Conservation (phyloP, 768 basidiomycete species). For the Macrolepiota fuliginosa region DNA sequence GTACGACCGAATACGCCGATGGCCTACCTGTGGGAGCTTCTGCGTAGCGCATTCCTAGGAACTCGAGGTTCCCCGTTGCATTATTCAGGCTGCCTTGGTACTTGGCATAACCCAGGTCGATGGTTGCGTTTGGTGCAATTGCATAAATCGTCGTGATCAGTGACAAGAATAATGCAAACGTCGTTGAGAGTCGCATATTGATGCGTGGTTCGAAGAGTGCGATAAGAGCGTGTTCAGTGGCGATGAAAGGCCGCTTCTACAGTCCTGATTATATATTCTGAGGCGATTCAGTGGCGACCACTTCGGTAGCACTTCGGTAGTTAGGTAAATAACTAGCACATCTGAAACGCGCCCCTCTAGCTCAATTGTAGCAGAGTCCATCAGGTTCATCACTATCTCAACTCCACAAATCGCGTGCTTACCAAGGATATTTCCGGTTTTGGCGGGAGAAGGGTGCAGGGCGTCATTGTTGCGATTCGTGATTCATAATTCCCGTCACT, state of each 20-base stretch:
- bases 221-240: neutral
- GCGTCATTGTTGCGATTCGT: too few relatives aligned
- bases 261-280: neutral
- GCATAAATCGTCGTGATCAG: neutral
- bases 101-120: slow-evolving; percentile 43
- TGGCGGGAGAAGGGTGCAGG: too few relatives aligned
- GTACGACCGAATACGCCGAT: neutral
- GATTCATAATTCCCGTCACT: too few relatives aligned
- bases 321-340: too few relatives aligned
- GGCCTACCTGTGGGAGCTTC: slow-evolving; percentile 42
- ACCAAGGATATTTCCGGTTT: too few relatives aligned
- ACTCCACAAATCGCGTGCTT: too few relatives aligned
- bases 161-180: neutral
- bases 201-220: neutral
- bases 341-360: too few relatives aligned
- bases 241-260: too few relatives aligned
- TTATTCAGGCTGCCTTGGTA: slow-evolving; percentile 39
- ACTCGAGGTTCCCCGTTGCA: slow-evolving; percentile 31
- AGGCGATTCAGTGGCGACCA: too few relatives aligned
- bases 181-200: neutral
- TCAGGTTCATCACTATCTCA: too few relatives aligned
- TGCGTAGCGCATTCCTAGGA: slow-evolving; percentile 48
- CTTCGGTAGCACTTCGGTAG: too few relatives aligned
- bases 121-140: slow-evolving; percentile 12
- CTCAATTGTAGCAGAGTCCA: too few relatives aligned